Evolutionary conservation across 1,284 basidiomycete species (phyloP), one percentile per base, ranked within the genome.

Genomic region (Erythrobasidium hasegawianum): DNA sequence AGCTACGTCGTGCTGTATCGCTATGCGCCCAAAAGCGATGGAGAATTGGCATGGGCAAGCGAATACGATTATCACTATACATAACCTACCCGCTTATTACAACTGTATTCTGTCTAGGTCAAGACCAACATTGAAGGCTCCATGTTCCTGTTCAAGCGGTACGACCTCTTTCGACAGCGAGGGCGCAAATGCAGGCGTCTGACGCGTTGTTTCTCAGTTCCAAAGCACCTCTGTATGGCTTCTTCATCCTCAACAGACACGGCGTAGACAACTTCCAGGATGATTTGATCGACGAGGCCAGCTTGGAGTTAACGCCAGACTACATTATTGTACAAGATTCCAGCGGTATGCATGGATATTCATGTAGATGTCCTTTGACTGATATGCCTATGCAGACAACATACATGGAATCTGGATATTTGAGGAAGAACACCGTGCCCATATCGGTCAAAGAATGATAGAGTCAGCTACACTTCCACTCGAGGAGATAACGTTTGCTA

Each of bases 51-150:
- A 65, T 88, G 87, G 76, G 80, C 89, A 61, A 84, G 87, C 70
- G 85, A 83, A 10, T 78, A 38, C 39, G 22, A 22, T 33, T 55
- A 22, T 49, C 26, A 18, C 39, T 13, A 18, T 55, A 38, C 47
- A 24, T 24, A 13, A 29, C 10, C 26, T 13, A 27, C 10, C 18
- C 3, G 38, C 39, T 61, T 26, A 22, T 47, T 33, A 29, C 39
- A 20, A 16, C 1, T 61, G 47, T 11, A 20, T 9, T 29, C 10
- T 29, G 22, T 58, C 4, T 18, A 74, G 89, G 84, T 86, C 77
- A 91, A 91, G 77, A 85, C 88, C 60, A 88, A 89, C 26, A 88
- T 82, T 72, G 90, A 93, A 76, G 90, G 90, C 1, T 87, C 85
- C 73, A 88, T 93, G 84, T 93, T 94, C 78, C 80, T 94, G 67